Evolutionary conservation across 495 filamentous ascomycete genomes (phyloP).

Genomic region (Pseudomonodictys pantanalensis): DNA sequence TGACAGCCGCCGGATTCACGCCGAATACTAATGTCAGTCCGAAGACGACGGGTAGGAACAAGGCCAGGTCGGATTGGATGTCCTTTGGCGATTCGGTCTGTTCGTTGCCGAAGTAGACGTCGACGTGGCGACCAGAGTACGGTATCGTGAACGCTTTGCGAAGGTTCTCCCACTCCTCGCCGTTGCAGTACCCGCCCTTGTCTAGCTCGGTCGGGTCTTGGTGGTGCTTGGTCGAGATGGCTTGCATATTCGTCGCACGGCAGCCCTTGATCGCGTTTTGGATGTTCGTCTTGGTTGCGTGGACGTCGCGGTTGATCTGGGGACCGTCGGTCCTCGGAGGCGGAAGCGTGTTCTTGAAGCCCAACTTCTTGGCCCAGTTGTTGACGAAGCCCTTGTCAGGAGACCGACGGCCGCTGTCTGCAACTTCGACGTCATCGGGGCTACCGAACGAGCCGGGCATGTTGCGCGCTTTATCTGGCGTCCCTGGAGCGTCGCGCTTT

Average conservation of each 20-base stretch:
- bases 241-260: slow-evolving; percentile 61
- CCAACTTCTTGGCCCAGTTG: slow-evolving; percentile 27
- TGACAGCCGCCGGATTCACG: slow-evolving; percentile 58
- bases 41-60: slow-evolving; percentile 67
- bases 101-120: slow-evolving; percentile 49
- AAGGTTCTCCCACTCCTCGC: slow-evolving; percentile 75
- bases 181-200: slow-evolving; percentile 78
- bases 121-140: slow-evolving; percentile 55
- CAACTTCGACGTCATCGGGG: slow-evolving; percentile 11
- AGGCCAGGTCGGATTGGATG: slow-evolving; percentile 52
- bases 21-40: slow-evolving; percentile 70
- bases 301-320: slow-evolving; percentile 47
- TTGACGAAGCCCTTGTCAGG: slow-evolving; percentile 39
- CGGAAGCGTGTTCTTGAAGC: slow-evolving; percentile 31
- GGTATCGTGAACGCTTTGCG: slow-evolving; percentile 65
- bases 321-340: slow-evolving; percentile 46
- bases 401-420: neutral
- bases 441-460: slow-evolving; percentile 37
- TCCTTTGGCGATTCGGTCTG: slow-evolving; percentile 9
- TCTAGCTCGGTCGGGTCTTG: slow-evolving; percentile 64
- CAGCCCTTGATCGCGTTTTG: slow-evolving; percentile 77
- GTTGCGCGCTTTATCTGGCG: slow-evolving; percentile 37
- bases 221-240: slow-evolving; percentile 25
- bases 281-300: slow-evolving; percentile 51
- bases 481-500: slow-evolving; percentile 41